Evolutionary conservation across 306 rosid genomes (phyloP), one percentile per base, ranked within the genome.

Genomic region (Leucaena leucocephala): DNA sequence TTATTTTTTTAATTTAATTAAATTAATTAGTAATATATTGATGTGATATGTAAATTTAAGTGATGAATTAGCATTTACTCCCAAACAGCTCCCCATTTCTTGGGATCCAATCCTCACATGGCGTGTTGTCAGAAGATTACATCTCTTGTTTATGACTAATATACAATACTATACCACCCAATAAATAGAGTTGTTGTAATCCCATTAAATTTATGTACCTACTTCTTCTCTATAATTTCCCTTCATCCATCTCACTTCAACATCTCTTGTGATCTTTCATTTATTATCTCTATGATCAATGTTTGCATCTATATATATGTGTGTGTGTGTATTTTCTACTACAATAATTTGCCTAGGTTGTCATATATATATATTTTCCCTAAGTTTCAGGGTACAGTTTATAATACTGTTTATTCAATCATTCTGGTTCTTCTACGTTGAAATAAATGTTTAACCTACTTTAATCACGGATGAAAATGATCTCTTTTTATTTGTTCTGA

Each of bases 131-230:
- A 58, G 64, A 58, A 58, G 63, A 57, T 57, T 57, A 57, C 27
- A 19, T 21, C 9, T n/a, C 3, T 6, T 8, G 27, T 9, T 57
- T n/a, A n/a, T 21, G 27, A 0, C 59, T n/a, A 55, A 48, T 27
- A 27, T 27, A 27, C 27, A 27, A 27, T 27, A 27, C 5, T 48
- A 7, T 17, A n/a, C 59, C 9, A 58, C 7, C 36, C 64, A 58
- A 22, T 58, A 58, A 58, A 58, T 58, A 22, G 36, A 58, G 64
- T 58, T 11, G 64, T 58, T 58, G 64, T 58, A 58, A 58, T 58
- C 64, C 62, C 36, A 58, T 58, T 58, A 58, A 58, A 58, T 58
- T 22, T 58, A 58, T 58, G 22, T 22, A 58, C 64, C 64, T 3
- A 58, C 64, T 58, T 22, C 64, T 58, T 22, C 36, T 21, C 6